A percentile compares a stretch with the other conserved stretches of the same genome.
Evolutionary conservation across 352 stramenopile genomes (phyloP).

Genomic region (Phytophthora kernoviae): DNA sequence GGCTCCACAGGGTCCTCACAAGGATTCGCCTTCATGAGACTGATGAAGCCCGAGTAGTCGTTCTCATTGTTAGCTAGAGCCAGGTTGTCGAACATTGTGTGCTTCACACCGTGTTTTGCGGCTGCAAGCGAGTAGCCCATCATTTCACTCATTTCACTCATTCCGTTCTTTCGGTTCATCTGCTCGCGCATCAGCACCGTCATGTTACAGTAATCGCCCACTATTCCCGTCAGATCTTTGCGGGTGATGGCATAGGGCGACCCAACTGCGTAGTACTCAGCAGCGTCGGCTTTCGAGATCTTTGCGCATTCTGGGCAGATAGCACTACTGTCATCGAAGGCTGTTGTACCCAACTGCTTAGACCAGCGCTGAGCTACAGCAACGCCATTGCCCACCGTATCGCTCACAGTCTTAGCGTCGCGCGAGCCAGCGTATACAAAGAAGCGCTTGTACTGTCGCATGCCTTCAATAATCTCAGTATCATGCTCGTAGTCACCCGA

Average conservation of each 20-base stretch:
- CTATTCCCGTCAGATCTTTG: slow-evolving; percentile 48
- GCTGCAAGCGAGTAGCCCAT: slow-evolving; percentile 64
- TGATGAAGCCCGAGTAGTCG: slow-evolving; percentile 68
- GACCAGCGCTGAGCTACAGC: slow-evolving; percentile 64
- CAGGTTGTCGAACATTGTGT: slow-evolving; percentile 80
- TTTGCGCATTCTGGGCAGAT: slow-evolving; percentile 62
- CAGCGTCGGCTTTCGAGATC: slow-evolving; percentile 42
- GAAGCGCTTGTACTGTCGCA: slow-evolving; percentile 83
- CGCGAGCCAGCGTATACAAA: slow-evolving; percentile 76
- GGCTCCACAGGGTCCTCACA: slow-evolving; percentile 53
- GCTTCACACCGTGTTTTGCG: slow-evolving; percentile 69
- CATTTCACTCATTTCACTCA: slow-evolving; percentile 60
- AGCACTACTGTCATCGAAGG: slow-evolving; percentile 48
- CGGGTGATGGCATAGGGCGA: slow-evolving; percentile 66
- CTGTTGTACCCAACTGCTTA: slow-evolving; percentile 34
- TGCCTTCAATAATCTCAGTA: slow-evolving; percentile 68
- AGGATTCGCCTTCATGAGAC: slow-evolving; percentile 62
- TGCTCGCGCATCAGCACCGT: slow-evolving; percentile 48
- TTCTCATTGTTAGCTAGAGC: slow-evolving; percentile 54
- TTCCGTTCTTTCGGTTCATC: slow-evolving; percentile 37
- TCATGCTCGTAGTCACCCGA: slow-evolving; percentile 65
- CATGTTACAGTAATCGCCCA: slow-evolving; percentile 78
- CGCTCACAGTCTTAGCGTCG: slow-evolving; percentile 34
- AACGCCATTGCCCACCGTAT: slow-evolving; percentile 47
- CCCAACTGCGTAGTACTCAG: slow-evolving; percentile 60